A percentile compares a stretch with the other conserved stretches of the same genome.
phyloP scores from a whole-genome alignment of 169 alveolate species.

The Eimeria brunetti region DNA sequence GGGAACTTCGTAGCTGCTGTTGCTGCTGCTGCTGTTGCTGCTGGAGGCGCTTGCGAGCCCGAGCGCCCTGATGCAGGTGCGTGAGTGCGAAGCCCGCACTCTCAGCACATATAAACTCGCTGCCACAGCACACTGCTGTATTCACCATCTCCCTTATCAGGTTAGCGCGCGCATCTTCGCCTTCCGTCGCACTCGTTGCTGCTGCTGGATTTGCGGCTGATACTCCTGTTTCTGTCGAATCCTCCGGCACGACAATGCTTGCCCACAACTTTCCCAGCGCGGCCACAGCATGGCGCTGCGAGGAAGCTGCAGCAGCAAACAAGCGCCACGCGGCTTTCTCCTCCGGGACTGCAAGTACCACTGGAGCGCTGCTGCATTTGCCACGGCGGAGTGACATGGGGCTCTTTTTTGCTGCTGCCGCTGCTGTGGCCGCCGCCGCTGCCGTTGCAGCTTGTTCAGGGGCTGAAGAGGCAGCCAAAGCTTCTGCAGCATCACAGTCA shows the following conservation, averaged over 20 bases:
- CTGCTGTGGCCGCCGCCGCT: constrained; percentile 5
- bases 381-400: constrained; percentile 32
- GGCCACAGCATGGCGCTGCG: constrained; percentile 57
- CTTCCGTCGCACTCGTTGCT: background rate
- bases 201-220: background rate
- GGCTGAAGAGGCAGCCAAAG: constrained; percentile 3
- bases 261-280: constrained; percentile 35
- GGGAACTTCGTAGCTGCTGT: constrained; percentile 13
- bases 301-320: constrained; percentile 30
- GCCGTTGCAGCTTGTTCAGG: constrained; percentile 17
- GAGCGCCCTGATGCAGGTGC: constrained; percentile 18
- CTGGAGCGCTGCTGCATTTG: constrained; percentile 43
- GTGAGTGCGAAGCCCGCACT: background rate
- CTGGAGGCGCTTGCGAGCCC: background rate
- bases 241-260: background rate
- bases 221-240: background rate
- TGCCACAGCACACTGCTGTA: constrained; percentile 40
- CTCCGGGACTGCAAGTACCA: background rate
- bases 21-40: constrained; percentile 20
- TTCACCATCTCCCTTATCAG: constrained; percentile 53
- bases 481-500: background rate
- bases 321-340: constrained; percentile 14
- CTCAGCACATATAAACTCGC: constrained; percentile 3
- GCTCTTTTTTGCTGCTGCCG: constrained; percentile 2
- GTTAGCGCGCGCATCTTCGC: constrained; percentile 6